Percentiles rank a stretch among this genome's conserved stretches.
phyloP scores from a whole-genome alignment of 108 stramenopile genomes.

The Cyclotella atomus region DNA sequence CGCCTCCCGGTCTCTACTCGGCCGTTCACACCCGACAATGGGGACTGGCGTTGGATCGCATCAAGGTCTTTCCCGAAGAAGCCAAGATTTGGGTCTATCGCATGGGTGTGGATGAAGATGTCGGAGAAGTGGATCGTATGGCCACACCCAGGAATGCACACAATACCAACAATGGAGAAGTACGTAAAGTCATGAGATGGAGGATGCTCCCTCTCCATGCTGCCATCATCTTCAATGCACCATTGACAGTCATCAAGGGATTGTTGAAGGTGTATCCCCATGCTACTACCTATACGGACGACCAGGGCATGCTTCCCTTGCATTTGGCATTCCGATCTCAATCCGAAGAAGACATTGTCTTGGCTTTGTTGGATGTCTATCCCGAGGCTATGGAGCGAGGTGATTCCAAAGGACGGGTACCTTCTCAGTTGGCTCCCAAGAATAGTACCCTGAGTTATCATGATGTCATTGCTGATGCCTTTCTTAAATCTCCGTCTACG shows the following conservation, averaged over 20 bases:
- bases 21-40: constrained; percentile 74
- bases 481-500: constrained; percentile 25
- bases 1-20: constrained; percentile 66
- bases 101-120: background rate
- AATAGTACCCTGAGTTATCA: constrained; percentile 16
- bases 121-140: background rate
- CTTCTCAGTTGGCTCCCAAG: constrained; percentile 32
- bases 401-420: constrained; percentile 38
- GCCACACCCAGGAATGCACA: constrained; percentile 7
- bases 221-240: constrained; percentile 71
- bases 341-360: constrained; percentile 66
- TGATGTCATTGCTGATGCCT: constrained; percentile 41
- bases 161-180: constrained; percentile 11
- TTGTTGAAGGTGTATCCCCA: constrained; percentile 62
- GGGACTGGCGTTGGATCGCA: constrained; percentile 59
- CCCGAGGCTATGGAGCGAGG: constrained; percentile 62
- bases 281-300: constrained; percentile 58
- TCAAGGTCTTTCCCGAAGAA: constrained; percentile 66
- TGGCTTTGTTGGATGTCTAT: constrained; percentile 67
- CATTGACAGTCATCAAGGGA: constrained; percentile 47
- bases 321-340: constrained; percentile 70
- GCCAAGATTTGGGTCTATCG: constrained; percentile 68
- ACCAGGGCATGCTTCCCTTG: constrained; percentile 82
- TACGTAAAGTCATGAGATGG: constrained; percentile 57
- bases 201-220: constrained; percentile 78